Conservation (phyloP, 176 grass and related monocot species). For the Paspalum notatum region DNA sequence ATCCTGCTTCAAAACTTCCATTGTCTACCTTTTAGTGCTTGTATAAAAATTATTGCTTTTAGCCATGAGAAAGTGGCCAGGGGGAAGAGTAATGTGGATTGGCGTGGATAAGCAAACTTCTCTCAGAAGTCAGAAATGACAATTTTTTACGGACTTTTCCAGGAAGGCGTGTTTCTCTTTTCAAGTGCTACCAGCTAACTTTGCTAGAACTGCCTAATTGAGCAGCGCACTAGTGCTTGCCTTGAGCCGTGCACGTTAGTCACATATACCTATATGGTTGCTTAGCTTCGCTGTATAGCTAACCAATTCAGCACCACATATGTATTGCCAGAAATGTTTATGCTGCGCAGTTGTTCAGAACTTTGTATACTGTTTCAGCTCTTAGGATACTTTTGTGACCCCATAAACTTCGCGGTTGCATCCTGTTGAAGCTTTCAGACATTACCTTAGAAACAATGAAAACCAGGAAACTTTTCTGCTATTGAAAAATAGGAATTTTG, state of each 20-base stretch:
- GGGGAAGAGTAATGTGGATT: background rate
- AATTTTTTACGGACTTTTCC: background rate
- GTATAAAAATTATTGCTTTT: constrained; percentile 19
- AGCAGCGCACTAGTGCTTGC: constrained; percentile 1
- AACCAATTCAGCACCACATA: constrained; percentile 8
- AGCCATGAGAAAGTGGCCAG: background rate
- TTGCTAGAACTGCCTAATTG: constrained; percentile 9
- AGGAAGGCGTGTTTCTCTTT: background rate
- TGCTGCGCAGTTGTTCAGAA: background rate
- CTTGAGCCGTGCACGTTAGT: constrained; percentile 10
- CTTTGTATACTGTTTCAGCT: background rate
- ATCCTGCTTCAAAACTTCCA: constrained; percentile 7
- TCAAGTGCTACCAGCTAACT: background rate
- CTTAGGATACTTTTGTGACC: background rate
- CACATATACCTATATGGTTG: background rate
- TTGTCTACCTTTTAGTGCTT: background rate
- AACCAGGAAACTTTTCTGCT: background rate
- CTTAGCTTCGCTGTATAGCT: constrained; percentile 15
- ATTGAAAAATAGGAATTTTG: no score
- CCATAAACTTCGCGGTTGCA: background rate
- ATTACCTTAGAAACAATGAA: background rate
- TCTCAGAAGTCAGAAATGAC: background rate
- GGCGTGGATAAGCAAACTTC: constrained; percentile 13
- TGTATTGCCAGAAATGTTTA: background rate
- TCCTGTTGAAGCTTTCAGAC: background rate